Conservation (phyloP, 768 basidiomycete genomes). For the Amanita exitialis region DNA sequence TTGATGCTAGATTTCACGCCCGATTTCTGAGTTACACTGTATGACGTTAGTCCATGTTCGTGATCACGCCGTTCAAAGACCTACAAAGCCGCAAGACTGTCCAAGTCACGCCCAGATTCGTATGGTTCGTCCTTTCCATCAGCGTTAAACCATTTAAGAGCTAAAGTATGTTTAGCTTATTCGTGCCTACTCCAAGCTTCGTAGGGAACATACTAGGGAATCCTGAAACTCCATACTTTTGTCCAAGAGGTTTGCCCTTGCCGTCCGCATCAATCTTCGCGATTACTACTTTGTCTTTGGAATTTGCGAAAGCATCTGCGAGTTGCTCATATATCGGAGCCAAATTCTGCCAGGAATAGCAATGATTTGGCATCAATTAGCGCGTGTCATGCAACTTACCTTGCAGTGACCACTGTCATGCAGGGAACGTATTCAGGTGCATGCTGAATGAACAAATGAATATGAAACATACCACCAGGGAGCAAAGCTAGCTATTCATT, state of each 20-base stretch:
- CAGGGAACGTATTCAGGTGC: slow-evolving; percentile 3
- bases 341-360: slow-evolving; percentile 48
- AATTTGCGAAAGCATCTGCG: slow-evolving; percentile 74
- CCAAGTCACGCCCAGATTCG: slow-evolving; percentile 72
- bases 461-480: slow-evolving; percentile 67
- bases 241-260: slow-evolving; percentile 64
- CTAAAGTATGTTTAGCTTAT: slow-evolving; percentile 25
- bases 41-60: neutral
- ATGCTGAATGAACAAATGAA: neutral
- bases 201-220: slow-evolving; percentile 65
- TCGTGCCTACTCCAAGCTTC: neutral
- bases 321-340: slow-evolving; percentile 85
- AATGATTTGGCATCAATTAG: neutral
- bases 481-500: slow-evolving; percentile 47
- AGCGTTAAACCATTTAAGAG: slow-evolving; percentile 84
- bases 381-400: slow-evolving; percentile 25
- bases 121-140: slow-evolving; percentile 61
- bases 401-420: slow-evolving; percentile 74
- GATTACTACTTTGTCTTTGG: slow-evolving; percentile 75
- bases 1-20: slow-evolving; percentile 85
- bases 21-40: slow-evolving; percentile 63
- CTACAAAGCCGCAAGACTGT: slow-evolving; percentile 67
- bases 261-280: slow-evolving; percentile 95
- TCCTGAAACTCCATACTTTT: slow-evolving; percentile 71
- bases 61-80: slow-evolving; percentile 16